These are phyloP conservation scores for Gaertneriomyces semiglobifer DNA, from an alignment of 192 early-diverging fungal genomes.

Conservation along the genomic window DNA sequence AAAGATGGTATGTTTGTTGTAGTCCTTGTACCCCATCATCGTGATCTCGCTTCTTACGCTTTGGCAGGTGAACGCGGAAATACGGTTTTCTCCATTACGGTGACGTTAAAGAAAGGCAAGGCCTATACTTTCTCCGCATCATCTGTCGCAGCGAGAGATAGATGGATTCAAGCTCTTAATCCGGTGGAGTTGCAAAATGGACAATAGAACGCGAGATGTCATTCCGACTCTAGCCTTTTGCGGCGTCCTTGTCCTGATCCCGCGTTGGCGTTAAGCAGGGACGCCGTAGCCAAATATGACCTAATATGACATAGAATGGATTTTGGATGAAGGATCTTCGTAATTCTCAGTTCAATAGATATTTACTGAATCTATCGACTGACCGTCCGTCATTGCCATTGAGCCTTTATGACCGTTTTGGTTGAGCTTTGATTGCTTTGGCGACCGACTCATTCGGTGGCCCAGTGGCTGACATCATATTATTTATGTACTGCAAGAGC, in stretches of 20 bases:
- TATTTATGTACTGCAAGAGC: constrained; percentile 50
- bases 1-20: constrained; percentile 16
- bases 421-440: not conserved
- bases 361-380: no score
- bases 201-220: not conserved
- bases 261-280: no score
- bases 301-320: no score
- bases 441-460: constrained; percentile 5
- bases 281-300: no score
- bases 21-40: not conserved
- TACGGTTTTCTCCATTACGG: constrained; percentile 16
- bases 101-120: constrained; percentile 31
- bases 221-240: no score
- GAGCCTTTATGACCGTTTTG: no score
- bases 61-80: constrained; percentile 18
- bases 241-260: no score
- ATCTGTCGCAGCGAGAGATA: constrained; percentile 7
- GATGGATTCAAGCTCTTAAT: constrained; percentile 17
- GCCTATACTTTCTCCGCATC: constrained; percentile 12
- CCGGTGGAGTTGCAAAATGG: not conserved
- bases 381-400: no score
- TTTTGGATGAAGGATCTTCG: no score
- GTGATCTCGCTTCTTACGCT: not conserved
- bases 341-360: no score
- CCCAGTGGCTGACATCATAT: constrained; percentile 41